Evolutionary conservation across 805 yeast genomes (phyloP).

Genomic region (Pichia paraexigua): DNA sequence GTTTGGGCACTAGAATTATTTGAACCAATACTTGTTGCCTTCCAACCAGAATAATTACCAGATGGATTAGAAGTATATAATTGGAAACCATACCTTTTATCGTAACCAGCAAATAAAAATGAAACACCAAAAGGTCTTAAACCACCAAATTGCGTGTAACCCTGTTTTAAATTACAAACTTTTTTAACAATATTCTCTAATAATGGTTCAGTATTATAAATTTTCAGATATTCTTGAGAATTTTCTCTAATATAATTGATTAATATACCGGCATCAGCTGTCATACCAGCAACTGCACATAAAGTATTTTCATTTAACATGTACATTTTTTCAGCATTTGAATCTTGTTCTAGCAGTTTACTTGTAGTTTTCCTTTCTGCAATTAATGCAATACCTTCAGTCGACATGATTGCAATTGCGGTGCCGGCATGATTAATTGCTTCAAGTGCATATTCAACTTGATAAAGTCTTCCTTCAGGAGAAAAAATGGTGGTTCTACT

Average conservation of each 20-base stretch:
- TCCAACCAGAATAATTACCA: conserved; percentile 98
- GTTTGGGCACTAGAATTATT: conserved; percentile 96
- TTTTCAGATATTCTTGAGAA: conserved; percentile 79
- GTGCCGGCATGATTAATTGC: conserved; percentile 81
- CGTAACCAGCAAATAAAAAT: conserved; percentile 92
- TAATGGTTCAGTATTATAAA: conserved; percentile 91
- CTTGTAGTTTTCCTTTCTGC: conserved; percentile 95
- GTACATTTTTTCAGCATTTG: conserved; percentile 88
- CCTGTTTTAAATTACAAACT: conserved; percentile 91
- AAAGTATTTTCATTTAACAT: conserved; percentile 59
- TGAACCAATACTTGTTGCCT: conserved; percentile 94
- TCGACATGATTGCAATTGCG: conserved; percentile 67
- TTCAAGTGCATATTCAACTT: conserved; percentile 88
- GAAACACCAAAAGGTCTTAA: conserved; percentile 97
- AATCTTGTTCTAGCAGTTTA: conserved; percentile 87
- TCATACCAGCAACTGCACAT: conserved; percentile 97
- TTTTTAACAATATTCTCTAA: conserved; percentile 82
- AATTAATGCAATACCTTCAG: conserved; percentile 88
- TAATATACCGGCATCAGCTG: conserved; percentile 90
- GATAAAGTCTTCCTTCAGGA: conserved; percentile 97
- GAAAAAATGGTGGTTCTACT: conserved; percentile 97
- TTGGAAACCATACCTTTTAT: conserved; percentile 83
- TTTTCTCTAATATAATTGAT: conserved; percentile 77
- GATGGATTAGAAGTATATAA: conserved; percentile 93
- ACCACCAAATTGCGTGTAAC: conserved; percentile 98